Base-by-base conservation (phyloP, 192 early-diverging fungal genomes). In the Backusella parvicylindrica region DNA sequence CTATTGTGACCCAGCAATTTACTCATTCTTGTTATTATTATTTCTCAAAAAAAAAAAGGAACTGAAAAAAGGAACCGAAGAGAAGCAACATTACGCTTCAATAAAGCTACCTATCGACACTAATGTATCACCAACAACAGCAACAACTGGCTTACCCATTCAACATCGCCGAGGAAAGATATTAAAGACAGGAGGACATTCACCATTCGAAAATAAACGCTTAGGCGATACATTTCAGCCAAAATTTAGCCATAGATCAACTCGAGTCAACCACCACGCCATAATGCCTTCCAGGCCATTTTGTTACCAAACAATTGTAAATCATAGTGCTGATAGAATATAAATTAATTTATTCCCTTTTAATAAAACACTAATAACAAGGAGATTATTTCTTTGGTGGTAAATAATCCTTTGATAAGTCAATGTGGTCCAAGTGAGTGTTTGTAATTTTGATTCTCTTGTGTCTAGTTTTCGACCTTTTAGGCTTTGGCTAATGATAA, bases 381-480 rank as follows among this genome's bases (percentile, higher is more conserved):
- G 2, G 32, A 33, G 32, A 8, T 60, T 72, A 70, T 41, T 77
- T 71, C 26, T 80, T 80, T 35, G 43, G 76, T n/a, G 80, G 80
- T 13, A 86, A 86, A 74, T 90, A 91, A 78, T 92, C 91, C 77
- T 90, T 92, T 11, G 93, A 91, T 8, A 94, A 77, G 84, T 93
- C 91, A 37, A 93, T 85, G 40, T 85, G 88, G 35, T 84, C 83
- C 83, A 95, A 84, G 78, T 95, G 93, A 31, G 91, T 93, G 72
- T 95, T 95, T 2, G 90, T 92, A 70, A 93, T 91, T 75, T 93
- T 92, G 63, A 91, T 88, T 71, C 89, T 92, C 33, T 93, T 82
- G 74, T 87, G 86, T 18, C 86, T 60, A 23, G 85, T 78, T 72
- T 92, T 92, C 37, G 81, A 78, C 70, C 82, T 76, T 77, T 91